Base-by-base conservation (phyloP, 2,329 filamentous ascomycete species). In the Cryphonectria nitschkei region DNA sequence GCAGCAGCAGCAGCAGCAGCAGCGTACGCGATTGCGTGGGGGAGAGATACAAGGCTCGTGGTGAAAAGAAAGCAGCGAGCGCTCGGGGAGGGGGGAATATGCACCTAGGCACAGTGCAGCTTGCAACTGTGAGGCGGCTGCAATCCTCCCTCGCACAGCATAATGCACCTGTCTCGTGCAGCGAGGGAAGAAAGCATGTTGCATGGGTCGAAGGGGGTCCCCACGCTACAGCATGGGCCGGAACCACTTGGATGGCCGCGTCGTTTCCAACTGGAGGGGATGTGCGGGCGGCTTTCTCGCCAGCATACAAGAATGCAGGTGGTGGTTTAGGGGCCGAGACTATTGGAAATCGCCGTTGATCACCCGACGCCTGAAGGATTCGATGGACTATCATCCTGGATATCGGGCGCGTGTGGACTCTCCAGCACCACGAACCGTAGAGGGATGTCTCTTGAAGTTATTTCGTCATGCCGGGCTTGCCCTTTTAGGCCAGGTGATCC, bases 261-360 rank as follows among this genome's bases (percentile, higher is more conserved):
- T 68, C 46, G 29, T 68, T 65, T 60, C 69, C 68, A 74, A 73
- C 72, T 70, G 70, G 70, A 65, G 63, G 63, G 63, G 68, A 56
- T 71, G 67, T 69, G 65, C 70, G 68, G 68, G 67, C 70, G 73
- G 66, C 69, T 67, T 70, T 67, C 74, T 74, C 72, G 56, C 68
- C 68, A 71, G 67, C 70, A 72, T 61, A 65, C 65, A 68, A 64
- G 22, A 69, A 65, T 72, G 72, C 72, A 70, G 70, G 65, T 71
- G 71, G 69, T 73, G 72, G 67, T 52, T 58, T 68, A 70, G 67
- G 68, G 65, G 65, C 68, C 67, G 70, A 70, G 63, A 72, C 72
- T 73, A 73, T 72, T 68, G 72, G 67, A 58, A 64, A 34, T 68
- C 29, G 69, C 54, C 58, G 69, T 63, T 70, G 66, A 72, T 68